phyloP scores from a whole-genome alignment of 306 rosid genomes.

The Vigna trinervia region DNA sequence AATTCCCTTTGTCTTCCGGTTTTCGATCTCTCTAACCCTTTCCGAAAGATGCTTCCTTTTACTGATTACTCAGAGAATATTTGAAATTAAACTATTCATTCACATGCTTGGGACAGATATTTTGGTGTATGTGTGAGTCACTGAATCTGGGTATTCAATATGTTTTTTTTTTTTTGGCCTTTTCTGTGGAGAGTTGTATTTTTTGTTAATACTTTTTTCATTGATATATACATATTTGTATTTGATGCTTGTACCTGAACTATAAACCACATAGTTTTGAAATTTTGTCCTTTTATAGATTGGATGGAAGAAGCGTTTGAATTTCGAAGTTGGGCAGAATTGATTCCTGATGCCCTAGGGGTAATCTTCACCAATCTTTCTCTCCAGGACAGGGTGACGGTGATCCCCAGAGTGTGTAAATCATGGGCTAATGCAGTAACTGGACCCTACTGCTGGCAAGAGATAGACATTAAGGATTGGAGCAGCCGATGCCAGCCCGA shows the following conservation, averaged over 20 bases:
- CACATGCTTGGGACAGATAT: constrained; percentile 18
- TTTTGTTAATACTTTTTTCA: not conserved
- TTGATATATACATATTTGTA: constrained; percentile 6
- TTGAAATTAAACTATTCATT: constrained; percentile 18
- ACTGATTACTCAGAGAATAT: not conserved
- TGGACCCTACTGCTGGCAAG: constrained; percentile 98
- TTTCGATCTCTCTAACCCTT: constrained; percentile 23
- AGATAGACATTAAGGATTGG: constrained; percentile 95
- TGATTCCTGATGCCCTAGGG: constrained; percentile 91
- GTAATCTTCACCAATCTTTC: constrained; percentile 80
- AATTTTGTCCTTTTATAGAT: constrained; percentile 36
- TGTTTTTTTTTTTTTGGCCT: not conserved
- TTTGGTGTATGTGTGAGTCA: constrained; percentile 8
- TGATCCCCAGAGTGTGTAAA: constrained; percentile 90
- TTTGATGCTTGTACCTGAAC: constrained; percentile 9
- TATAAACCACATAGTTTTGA: not conserved
- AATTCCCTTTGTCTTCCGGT: not conserved
- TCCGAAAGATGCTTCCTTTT: constrained; percentile 19
- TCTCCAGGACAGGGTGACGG: constrained; percentile 76
- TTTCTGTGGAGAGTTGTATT: constrained; percentile 9
- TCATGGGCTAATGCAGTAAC: constrained; percentile 85
- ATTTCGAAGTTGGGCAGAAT: constrained; percentile 83
- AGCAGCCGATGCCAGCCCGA: constrained; percentile 65
- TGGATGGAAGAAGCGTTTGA: constrained; percentile 72
- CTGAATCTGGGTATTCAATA: not conserved